phyloP scores from a whole-genome alignment of 2,329 filamentous ascomycete species.

The Paramyrothecium roridum region DNA sequence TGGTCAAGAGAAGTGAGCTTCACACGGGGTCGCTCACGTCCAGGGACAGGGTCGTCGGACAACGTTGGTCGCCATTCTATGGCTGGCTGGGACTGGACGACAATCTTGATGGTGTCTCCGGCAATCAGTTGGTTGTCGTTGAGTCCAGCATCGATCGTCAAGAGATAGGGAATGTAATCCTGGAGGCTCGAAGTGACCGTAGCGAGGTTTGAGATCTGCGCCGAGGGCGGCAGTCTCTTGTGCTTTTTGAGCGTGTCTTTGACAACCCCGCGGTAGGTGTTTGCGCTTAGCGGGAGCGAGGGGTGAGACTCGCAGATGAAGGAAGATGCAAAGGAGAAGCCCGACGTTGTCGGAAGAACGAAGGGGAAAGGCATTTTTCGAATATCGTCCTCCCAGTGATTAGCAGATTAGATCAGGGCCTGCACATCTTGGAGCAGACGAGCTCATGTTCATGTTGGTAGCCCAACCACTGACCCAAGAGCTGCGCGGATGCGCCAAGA shows the following conservation, averaged over 20 bases:
- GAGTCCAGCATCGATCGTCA: conserved; percentile 74
- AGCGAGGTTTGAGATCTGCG: conserved; percentile 68
- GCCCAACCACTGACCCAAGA: too few relatives aligned
- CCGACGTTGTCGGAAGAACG: conserved; percentile 82
- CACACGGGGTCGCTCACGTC: conserved; percentile 62
- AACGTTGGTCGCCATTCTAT: conserved; percentile 86
- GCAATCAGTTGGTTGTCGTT: conserved; percentile 37
- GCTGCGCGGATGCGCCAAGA: not conserved
- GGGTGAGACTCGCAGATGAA: conserved; percentile 82
- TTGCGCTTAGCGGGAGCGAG: conserved; percentile 78
- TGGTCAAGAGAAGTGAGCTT: conserved; percentile 73
- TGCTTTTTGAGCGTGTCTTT: conserved; percentile 83
- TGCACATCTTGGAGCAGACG: not conserved
- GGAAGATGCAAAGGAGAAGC: conserved; percentile 75
- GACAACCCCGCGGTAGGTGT: conserved; percentile 79
- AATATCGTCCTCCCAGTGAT: not conserved
- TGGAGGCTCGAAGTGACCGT: conserved; percentile 67
- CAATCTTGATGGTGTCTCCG: conserved; percentile 64
- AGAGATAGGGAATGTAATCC: conserved; percentile 79
- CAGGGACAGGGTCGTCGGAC: conserved; percentile 59
- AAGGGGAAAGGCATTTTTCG: conserved; percentile 86
- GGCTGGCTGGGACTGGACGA: conserved; percentile 56
- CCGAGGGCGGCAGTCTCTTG: conserved; percentile 74
- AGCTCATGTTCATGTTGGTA: not conserved
- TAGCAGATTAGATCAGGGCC: not conserved